Evolutionary conservation across 495 filamentous ascomycete species (phyloP).

Genomic region (Hypoxylon fuscum): DNA sequence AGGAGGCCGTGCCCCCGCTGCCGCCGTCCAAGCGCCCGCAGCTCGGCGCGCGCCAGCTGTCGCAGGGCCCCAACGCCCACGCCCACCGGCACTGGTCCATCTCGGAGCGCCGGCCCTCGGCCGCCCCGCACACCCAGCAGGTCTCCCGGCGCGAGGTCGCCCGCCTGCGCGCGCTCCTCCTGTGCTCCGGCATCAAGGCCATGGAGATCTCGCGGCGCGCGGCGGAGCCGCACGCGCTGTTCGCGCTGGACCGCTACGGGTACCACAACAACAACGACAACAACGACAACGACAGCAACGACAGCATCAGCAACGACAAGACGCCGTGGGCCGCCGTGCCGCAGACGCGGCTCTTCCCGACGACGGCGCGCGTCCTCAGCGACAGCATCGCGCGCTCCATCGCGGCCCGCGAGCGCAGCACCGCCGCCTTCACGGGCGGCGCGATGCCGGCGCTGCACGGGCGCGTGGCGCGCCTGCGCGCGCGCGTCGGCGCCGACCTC

Average conservation of each 20-base stretch:
- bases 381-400: slow-evolving; percentile 62
- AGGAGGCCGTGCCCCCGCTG: slow-evolving; percentile 35
- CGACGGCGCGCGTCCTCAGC: slow-evolving; percentile 72
- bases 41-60: slow-evolving; percentile 25
- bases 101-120: slow-evolving; percentile 63
- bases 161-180: slow-evolving; percentile 73
- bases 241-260: slow-evolving; percentile 23
- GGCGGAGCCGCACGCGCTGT: slow-evolving; percentile 47
- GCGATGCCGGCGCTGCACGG: slow-evolving; percentile 46
- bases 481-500: slow-evolving; percentile 49
- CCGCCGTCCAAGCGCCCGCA: slow-evolving; percentile 31
- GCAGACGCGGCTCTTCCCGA: slow-evolving; percentile 69
- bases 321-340: too few relatives aligned
- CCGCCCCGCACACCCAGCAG: slow-evolving; percentile 41
- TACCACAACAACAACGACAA: too few relatives aligned
- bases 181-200: slow-evolving; percentile 87
- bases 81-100: slow-evolving; percentile 80
- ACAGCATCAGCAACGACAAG: too few relatives aligned
- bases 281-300: too few relatives aligned
- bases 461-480: slow-evolving; percentile 49
- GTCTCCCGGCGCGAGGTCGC: slow-evolving; percentile 75
- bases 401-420: slow-evolving; percentile 62
- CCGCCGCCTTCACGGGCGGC: slow-evolving; percentile 50
- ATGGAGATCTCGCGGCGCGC: slow-evolving; percentile 74
- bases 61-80: slow-evolving; percentile 42